Conservation (phyloP, 441 rosid genomes). For the Geranium incanum region DNA sequence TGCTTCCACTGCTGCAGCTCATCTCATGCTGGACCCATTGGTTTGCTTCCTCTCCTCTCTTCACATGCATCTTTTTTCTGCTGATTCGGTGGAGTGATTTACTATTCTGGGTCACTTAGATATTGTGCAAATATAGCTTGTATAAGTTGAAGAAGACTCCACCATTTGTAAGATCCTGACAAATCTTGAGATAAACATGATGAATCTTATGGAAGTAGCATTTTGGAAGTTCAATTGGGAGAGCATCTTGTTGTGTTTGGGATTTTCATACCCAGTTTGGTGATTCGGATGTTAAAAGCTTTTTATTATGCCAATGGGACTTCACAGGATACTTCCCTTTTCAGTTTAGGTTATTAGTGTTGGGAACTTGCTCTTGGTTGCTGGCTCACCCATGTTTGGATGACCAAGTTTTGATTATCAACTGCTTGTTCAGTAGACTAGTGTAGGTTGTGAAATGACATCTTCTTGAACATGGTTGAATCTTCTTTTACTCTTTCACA, state of each 20-base stretch:
- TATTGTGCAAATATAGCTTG: background rate
- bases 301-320: background rate
- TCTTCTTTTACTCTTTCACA: background rate
- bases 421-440: background rate
- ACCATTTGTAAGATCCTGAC: background rate
- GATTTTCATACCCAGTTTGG: background rate
- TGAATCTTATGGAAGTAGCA: background rate
- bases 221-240: background rate
- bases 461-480: background rate
- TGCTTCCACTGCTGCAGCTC: constrained; percentile 28
- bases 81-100: background rate
- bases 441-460: background rate
- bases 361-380: background rate
- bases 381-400: constrained; percentile 1
- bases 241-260: background rate
- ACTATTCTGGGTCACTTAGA: background rate
- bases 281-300: background rate
- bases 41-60: constrained; percentile 29
- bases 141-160: background rate
- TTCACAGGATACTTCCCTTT: background rate
- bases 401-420: background rate
- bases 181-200: background rate
- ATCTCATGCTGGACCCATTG: constrained; percentile 72
- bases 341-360: constrained; percentile 3
- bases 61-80: background rate